Evolutionary conservation across 2,329 filamentous ascomycete genomes (phyloP).

Genomic region (Colletotrichum tamarilloi): DNA sequence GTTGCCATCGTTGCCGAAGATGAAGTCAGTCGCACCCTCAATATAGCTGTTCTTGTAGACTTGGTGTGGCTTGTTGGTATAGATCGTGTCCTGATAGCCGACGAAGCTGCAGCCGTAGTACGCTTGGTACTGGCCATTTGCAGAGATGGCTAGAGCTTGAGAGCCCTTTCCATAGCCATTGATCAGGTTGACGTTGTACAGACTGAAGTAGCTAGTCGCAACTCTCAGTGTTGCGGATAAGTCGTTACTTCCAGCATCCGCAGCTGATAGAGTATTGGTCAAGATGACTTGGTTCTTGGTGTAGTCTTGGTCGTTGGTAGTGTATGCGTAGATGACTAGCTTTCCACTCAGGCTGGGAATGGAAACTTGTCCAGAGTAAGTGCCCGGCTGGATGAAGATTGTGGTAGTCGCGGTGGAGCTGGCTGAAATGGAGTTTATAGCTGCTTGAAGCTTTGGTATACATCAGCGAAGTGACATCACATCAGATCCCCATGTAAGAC

Average conservation of each 20-base stretch:
- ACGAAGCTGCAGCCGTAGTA: conserved; percentile 59
- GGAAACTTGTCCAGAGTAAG: conserved; percentile 71
- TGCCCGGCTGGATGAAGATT: conserved; percentile 76
- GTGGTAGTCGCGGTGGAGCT: conserved; percentile 60
- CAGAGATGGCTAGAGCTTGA: conserved; percentile 61
- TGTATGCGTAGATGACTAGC: conserved; percentile 69
- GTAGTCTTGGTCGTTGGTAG: conserved; percentile 63
- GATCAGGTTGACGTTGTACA: conserved; percentile 71
- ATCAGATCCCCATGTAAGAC: fast-evolving
- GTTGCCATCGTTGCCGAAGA: conserved; percentile 56
- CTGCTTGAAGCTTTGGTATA: conserved; percentile 57
- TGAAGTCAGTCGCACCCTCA: conserved; percentile 61
- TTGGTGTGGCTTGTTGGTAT: conserved; percentile 59
- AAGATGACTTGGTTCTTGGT: conserved; percentile 67
- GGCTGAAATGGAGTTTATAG: conserved; percentile 67
- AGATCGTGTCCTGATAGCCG: conserved; percentile 62
- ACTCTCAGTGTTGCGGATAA: conserved; percentile 60
- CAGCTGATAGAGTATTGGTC: conserved; percentile 49
- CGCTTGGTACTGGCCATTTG: conserved; percentile 56
- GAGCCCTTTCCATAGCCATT: conserved; percentile 59
- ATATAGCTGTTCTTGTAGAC: conserved; percentile 57
- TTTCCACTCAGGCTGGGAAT: conserved; percentile 59
- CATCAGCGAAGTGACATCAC: background rate
- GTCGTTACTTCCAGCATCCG: conserved; percentile 64
- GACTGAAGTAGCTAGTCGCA: conserved; percentile 60